Conservation (phyloP, 1,139 yeast genomes). For the Sugiyamaella paludigena region DNA sequence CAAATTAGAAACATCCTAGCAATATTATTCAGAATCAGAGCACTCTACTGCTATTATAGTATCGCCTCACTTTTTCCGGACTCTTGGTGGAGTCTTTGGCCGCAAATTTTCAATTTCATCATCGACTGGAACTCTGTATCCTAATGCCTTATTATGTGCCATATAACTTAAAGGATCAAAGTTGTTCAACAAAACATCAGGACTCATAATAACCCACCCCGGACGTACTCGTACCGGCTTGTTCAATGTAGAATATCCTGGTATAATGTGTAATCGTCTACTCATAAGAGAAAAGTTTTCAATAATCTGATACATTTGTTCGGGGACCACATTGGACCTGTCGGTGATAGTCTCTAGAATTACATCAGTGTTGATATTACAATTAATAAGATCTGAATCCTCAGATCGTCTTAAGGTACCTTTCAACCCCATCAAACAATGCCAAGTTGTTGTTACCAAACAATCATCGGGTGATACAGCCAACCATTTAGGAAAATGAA, state of each 20-base stretch:
- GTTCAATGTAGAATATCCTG: conserved; percentile 46
- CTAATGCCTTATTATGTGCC: conserved; percentile 43
- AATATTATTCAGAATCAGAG: too few species aligned
- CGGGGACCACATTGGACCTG: conserved; percentile 59
- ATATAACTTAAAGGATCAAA: conserved; percentile 52
- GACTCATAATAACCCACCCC: conserved; percentile 91
- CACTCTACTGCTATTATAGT: too few species aligned
- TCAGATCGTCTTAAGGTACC: conserved; percentile 87
- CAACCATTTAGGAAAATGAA: conserved; percentile 29
- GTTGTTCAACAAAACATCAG: conserved; percentile 73
- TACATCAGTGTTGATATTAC: conserved; percentile 88
- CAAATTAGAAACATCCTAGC: too few species aligned
- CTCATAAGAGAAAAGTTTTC: conserved; percentile 85
- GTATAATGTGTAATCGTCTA: conserved; percentile 79
- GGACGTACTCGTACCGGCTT: conserved; percentile 66
- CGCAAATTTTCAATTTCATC: conserved; percentile 74
- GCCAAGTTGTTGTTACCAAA: conserved; percentile 54
- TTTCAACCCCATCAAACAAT: conserved; percentile 96
- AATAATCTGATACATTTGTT: conserved; percentile 74
- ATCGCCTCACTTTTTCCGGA: too few species aligned
- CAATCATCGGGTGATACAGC: conserved; percentile 21
- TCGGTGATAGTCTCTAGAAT: conserved; percentile 51
- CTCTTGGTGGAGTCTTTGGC: conserved; percentile 68
- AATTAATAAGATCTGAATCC: conserved; percentile 81
- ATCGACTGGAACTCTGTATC: conserved; percentile 59